These are phyloP conservation scores for Larix kaempferi DNA, from an alignment of 75 land plant species.

Conservation along the genomic window DNA sequence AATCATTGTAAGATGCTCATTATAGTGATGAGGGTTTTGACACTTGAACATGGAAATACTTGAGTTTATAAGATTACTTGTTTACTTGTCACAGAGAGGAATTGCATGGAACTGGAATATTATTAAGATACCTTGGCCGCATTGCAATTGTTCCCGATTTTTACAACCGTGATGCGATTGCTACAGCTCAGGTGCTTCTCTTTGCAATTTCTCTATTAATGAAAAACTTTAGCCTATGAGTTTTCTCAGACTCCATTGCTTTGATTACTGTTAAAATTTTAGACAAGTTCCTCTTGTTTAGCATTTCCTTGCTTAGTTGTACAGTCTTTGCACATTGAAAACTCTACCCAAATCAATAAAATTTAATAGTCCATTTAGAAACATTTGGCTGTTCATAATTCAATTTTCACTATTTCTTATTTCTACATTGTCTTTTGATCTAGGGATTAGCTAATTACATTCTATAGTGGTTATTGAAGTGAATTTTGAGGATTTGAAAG, in stretches of 20 bases:
- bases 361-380: not conserved
- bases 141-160: slow-evolving; percentile 11
- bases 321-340: not conserved
- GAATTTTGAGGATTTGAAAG: not conserved
- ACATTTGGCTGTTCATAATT: not conserved
- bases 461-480: not conserved
- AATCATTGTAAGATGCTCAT: no score
- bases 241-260: no score
- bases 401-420: not conserved
- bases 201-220: not conserved
- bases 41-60: no score
- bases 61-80: no score
- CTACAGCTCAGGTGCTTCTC: slow-evolving; percentile 26
- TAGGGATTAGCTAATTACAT: not conserved
- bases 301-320: no score
- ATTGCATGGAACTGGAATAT: slow-evolving; percentile 8
- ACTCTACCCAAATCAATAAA: not conserved
- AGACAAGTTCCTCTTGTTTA: no score
- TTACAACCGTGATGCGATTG: slow-evolving; percentile 24
- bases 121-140: slow-evolving; percentile 30
- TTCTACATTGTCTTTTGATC: not conserved
- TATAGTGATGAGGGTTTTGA: no score
- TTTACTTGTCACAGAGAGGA: not conserved
- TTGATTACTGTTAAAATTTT: no score
- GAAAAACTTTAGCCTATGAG: no score